Evolutionary conservation across 176 grass and related monocot genomes (phyloP).

Genomic region (Oryza australiensis): DNA sequence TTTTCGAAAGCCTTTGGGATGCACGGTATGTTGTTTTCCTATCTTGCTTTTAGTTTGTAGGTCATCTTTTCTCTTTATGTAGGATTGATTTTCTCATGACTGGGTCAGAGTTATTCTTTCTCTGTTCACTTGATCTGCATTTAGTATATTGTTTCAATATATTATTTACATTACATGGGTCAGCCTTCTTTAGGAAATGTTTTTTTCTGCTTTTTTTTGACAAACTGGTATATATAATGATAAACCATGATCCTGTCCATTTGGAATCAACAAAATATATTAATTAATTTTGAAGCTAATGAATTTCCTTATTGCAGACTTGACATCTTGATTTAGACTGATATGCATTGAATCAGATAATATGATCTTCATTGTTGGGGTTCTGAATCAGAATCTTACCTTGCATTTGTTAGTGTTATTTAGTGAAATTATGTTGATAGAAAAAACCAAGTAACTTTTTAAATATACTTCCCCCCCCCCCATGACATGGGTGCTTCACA

Average conservation of each 20-base stretch:
- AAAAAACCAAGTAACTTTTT: neutral
- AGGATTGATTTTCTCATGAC: neutral
- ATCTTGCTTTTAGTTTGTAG: neutral
- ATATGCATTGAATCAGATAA: constrained; percentile 14
- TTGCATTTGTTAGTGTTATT: neutral
- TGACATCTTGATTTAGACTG: neutral
- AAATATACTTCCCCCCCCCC: no score
- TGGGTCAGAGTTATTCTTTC: neutral
- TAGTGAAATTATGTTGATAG: constrained; percentile 3
- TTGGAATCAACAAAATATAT: neutral
- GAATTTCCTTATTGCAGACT: neutral
- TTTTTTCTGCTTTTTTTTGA: neutral
- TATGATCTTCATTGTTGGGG: neutral
- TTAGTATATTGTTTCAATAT: constrained; percentile 4
- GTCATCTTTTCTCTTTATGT: neutral
- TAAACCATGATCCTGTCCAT: neutral
- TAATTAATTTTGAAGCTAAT: neutral
- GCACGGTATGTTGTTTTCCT: constrained; percentile 62
- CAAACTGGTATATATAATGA: neutral
- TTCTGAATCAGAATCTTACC: neutral
- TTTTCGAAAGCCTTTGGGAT: constrained; percentile 86
- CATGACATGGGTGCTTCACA: neutral
- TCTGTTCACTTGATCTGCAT: neutral
- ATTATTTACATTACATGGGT: neutral
- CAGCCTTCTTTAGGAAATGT: neutral